Base-by-base conservation (phyloP, 768 basidiomycete genomes). In the Russula sp. region DNA sequence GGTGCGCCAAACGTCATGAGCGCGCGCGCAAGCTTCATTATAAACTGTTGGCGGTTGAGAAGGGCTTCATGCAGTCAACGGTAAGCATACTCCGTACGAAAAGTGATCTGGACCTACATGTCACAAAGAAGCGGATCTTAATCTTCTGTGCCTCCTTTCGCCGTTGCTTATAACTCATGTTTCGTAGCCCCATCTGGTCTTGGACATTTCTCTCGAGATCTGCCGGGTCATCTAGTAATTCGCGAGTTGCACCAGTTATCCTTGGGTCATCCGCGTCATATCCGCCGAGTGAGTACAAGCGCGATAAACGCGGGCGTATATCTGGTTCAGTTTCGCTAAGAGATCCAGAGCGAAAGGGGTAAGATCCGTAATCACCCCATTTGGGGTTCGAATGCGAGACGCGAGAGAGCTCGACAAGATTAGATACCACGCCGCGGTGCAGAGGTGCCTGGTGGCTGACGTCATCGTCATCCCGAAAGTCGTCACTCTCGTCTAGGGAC, bases 1-100 rank as follows among this genome's bases (percentile, higher is more conserved):
- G 92, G 92, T 16, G 93, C 91, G 14, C 92, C 92, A 71, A 90
- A 94, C 20, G 86, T 86, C 91, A 96, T 94, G 52, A 97, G 79
- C 20, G 91, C 86, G 63, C 87, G 83, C 13, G 92, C 90, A 20
- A 96, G 83, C 73, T 87, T 92, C 70, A 93, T 80, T 26, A 96
- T 75, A 76, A 95, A 97, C 62, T 87, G 84, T 69, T 94, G 91
- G 62, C 94, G 82, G 64, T 89, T 83, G 52, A 89, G 77, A 73
- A 93, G 84, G 22, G 90, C 93, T 86, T 75, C 72, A 52, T 62
- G 55, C 34, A n/a, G 22, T 54, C 53, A 57, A 52, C 1, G 13
- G 51, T 63, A 40, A 69, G 26, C 57, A 13, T 14, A 18, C 30
- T 20, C 30, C 5, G 22, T 51, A 11, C 24, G 6, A 18, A 11